These are phyloP conservation scores for Boechera retrofracta DNA, from an alignment of 345 rosid species.

Conservation along the genomic window DNA sequence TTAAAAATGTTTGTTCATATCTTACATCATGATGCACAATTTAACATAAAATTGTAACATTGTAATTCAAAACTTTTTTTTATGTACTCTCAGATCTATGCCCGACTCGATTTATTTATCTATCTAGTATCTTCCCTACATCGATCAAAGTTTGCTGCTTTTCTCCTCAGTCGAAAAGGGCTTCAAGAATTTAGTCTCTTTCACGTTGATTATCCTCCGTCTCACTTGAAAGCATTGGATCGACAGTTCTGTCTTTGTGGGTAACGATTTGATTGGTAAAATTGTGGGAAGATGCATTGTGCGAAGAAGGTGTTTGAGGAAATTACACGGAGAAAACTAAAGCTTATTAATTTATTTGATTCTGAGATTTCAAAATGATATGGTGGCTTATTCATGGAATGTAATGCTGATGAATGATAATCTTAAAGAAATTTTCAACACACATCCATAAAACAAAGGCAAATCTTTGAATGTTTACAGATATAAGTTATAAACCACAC, in stretches of 20 bases:
- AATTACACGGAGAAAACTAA: slow-evolving; percentile 53
- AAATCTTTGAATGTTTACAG: slow-evolving; percentile 47
- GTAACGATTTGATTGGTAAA: slow-evolving; percentile 41
- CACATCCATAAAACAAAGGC: slow-evolving; percentile 43
- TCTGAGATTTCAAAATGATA: slow-evolving; percentile 43
- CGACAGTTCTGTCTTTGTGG: slow-evolving; percentile 34
- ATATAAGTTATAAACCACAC: slow-evolving; percentile 40
- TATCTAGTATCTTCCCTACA: slow-evolving; percentile 22
- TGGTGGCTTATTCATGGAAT: slow-evolving; percentile 39
- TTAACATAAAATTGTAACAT: too few relatives aligned
- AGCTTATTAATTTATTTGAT: slow-evolving; percentile 47
- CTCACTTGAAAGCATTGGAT: slow-evolving; percentile 46
- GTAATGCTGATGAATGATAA: slow-evolving; percentile 47
- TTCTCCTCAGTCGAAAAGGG: slow-evolving; percentile 29
- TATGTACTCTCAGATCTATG: too few relatives aligned
- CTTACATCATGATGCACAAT: too few relatives aligned
- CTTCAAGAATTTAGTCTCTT: slow-evolving; percentile 33
- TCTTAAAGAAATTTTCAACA: slow-evolving; percentile 18
- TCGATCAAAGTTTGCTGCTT: slow-evolving; percentile 9
- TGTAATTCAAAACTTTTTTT: too few relatives aligned
- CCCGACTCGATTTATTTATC: not conserved
- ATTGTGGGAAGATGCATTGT: slow-evolving; percentile 35
- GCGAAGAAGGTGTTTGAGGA: slow-evolving; percentile 53
- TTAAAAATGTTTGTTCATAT: too few relatives aligned
- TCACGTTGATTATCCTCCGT: slow-evolving; percentile 22